These are phyloP conservation scores for Globisporangium perplexum DNA, from an alignment of 352 stramenopile genomes.

Conservation along the genomic window DNA sequence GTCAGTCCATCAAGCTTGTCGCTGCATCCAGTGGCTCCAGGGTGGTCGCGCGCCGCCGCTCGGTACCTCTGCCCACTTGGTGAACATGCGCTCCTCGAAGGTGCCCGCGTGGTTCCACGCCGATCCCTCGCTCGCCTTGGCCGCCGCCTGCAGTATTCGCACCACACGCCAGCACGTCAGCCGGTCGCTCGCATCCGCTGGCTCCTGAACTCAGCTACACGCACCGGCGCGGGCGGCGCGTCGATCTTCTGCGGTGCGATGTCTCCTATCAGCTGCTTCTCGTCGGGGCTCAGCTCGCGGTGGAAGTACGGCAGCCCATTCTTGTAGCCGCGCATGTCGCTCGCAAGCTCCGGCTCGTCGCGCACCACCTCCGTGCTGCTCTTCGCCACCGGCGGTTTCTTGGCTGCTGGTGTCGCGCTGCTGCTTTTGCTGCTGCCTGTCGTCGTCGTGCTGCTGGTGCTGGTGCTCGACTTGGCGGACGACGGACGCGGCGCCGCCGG, in stretches of 20 bases:
- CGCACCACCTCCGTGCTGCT: constrained; percentile 48
- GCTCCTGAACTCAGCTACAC: no score
- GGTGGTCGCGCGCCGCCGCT: not conserved
- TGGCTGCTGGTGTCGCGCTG: not conserved
- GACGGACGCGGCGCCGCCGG: constrained; percentile 23
- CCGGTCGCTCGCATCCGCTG: not conserved
- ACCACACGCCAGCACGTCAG: not conserved
- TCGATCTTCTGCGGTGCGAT: constrained; percentile 86
- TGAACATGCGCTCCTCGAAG: constrained; percentile 88
- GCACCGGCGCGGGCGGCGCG: constrained; percentile 23
- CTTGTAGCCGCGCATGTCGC: constrained; percentile 73
- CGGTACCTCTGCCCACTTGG: constrained; percentile 68
- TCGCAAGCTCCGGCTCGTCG: constrained; percentile 60
- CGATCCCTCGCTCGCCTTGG: constrained; percentile 62
- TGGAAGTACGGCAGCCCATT: constrained; percentile 95
- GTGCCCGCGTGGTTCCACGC: constrained; percentile 92
- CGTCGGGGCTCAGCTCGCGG: constrained; percentile 94
- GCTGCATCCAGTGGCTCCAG: not conserved
- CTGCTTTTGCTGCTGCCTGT: not conserved
- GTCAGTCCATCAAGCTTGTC: not conserved
- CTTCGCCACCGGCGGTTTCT: constrained; percentile 6
- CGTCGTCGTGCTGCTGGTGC: not conserved
- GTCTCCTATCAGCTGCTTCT: constrained; percentile 96
- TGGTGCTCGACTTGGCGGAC: constrained; percentile 2
- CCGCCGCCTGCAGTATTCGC: constrained; percentile 13